These are phyloP conservation scores for Termitomyces sp. DNA, from an alignment of 768 basidiomycete species.

Conservation along the genomic window DNA sequence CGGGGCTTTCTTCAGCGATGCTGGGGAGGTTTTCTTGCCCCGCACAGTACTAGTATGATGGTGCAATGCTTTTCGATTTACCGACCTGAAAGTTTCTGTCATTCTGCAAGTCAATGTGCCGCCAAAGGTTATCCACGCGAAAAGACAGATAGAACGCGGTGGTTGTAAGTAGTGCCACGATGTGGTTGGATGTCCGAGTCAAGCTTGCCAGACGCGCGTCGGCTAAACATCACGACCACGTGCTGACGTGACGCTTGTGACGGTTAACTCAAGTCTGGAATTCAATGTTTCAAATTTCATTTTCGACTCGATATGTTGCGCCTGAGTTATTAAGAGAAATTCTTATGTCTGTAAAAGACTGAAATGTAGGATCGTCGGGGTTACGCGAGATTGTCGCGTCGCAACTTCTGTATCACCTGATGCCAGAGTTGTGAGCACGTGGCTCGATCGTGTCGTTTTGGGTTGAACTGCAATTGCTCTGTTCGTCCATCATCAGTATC, in stretches of 20 bases:
- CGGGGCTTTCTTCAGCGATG: neutral
- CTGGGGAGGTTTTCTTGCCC: neutral
- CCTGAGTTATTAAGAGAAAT: too few species aligned
- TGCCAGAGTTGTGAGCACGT: neutral
- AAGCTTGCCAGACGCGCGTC: neutral
- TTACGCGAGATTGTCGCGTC: too few species aligned
- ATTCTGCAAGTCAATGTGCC: neutral
- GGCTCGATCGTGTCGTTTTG: constrained; percentile 12
- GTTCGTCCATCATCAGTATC: neutral
- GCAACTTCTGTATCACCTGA: neutral
- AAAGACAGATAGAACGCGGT: neutral
- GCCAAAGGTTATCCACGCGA: neutral
- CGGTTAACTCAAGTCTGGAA: neutral
- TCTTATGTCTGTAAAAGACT: too few species aligned
- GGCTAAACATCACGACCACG: neutral
- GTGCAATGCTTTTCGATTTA: neutral
- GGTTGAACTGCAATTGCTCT: neutral
- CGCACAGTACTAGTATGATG: neutral
- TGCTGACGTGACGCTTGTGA: neutral
- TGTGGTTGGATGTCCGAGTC: too few species aligned
- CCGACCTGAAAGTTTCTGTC: neutral
- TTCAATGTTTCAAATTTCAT: too few species aligned
- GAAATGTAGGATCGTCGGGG: neutral
- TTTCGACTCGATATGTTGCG: too few species aligned
- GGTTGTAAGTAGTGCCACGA: neutral